A percentile compares a stretch with the other conserved stretches of the same genome.
These are phyloP conservation scores for Phytophthora podocarpi DNA, from an alignment of 352 stramenopile species.

Conservation along the genomic window DNA sequence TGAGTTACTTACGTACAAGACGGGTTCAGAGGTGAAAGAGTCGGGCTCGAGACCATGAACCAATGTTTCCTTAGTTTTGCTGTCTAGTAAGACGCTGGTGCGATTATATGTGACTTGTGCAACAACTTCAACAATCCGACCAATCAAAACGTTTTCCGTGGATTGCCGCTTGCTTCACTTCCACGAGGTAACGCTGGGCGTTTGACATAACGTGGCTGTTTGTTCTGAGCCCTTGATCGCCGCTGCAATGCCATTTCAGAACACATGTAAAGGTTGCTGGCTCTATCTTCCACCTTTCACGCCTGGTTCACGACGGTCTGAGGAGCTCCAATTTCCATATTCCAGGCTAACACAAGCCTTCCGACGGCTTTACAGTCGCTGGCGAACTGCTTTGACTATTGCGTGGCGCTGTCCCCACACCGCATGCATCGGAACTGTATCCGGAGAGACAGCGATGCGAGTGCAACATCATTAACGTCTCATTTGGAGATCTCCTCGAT, in stretches of 20 bases:
- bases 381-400: slow-evolving; percentile 1
- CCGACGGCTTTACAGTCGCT: too few relatives aligned
- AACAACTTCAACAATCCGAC: slow-evolving; percentile 19
- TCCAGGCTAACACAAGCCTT: background rate
- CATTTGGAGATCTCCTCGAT: too few relatives aligned
- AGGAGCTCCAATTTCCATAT: slow-evolving; percentile 26
- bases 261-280: slow-evolving; percentile 1
- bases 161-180: slow-evolving; percentile 10
- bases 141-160: slow-evolving; percentile 22
- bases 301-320: background rate
- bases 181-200: slow-evolving; percentile 8
- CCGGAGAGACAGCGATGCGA: too few relatives aligned
- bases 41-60: background rate
- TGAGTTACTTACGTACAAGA: background rate
- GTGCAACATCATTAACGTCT: too few relatives aligned
- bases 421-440: slow-evolving; percentile 17
- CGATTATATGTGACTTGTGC: slow-evolving; percentile 3
- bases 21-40: slow-evolving; percentile 1
- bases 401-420: slow-evolving; percentile 25
- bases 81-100: too few relatives aligned
- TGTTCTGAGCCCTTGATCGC: background rate
- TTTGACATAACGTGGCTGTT: slow-evolving; percentile 31
- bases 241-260: background rate
- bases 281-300: slow-evolving; percentile 24
- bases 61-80: too few relatives aligned